Conservation (phyloP, 805 yeast genomes). For the Saturnispora mendoncae region DNA sequence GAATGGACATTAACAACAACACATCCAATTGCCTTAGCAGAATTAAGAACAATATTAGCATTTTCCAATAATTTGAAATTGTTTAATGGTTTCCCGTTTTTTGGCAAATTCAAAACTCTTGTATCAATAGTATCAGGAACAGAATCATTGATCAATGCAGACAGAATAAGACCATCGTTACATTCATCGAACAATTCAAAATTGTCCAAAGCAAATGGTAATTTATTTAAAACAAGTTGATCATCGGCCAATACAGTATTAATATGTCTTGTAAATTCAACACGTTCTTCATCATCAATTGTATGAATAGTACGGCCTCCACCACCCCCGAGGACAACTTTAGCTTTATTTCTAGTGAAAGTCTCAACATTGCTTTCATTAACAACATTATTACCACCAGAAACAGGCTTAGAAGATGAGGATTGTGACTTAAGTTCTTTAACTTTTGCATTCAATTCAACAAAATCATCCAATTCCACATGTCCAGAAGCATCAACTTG, state of each 20-base stretch:
- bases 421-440: constrained; percentile 37
- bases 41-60: constrained; percentile 94
- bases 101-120: constrained; percentile 87
- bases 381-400: not conserved
- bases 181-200: constrained; percentile 97
- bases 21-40: constrained; percentile 98
- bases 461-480: constrained; percentile 93
- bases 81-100: constrained; percentile 70
- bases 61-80: constrained; percentile 94
- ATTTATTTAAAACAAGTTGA: constrained; percentile 66
- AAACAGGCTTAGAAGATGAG: constrained; percentile 7
- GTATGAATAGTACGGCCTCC: constrained; percentile 86
- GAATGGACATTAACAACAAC: constrained; percentile 96
- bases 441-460: constrained; percentile 71
- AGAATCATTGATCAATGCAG: constrained; percentile 91
- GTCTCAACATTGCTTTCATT: constrained; percentile 12
- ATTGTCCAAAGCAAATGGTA: constrained; percentile 88
- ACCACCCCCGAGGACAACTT: constrained; percentile 73
- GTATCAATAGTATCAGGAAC: constrained; percentile 98
- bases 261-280: constrained; percentile 93
- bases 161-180: constrained; percentile 86
- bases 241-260: constrained; percentile 89
- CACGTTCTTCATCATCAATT: constrained; percentile 92
- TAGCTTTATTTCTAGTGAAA: constrained; percentile 48
- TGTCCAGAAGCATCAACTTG: constrained; percentile 95